Conservation (phyloP, 768 basidiomycete species). For the Amanita rimosa region DNA sequence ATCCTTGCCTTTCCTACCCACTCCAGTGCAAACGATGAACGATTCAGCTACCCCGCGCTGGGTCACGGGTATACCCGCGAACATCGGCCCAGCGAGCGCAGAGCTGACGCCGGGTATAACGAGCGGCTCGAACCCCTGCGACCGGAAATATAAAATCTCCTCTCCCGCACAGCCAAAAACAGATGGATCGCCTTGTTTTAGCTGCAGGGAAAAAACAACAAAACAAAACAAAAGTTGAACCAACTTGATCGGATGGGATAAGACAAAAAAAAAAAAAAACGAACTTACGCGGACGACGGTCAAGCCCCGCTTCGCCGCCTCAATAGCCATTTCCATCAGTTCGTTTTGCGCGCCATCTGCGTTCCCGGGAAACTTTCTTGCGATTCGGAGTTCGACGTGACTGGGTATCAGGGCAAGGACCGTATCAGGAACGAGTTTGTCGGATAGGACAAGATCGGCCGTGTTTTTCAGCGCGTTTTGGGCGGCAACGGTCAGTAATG, state of each 20-base stretch:
- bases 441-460: slow-evolving; percentile 85
- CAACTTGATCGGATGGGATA: background rate
- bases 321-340: slow-evolving; percentile 87
- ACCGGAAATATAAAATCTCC: slow-evolving; percentile 87
- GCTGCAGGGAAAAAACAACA: slow-evolving; percentile 35
- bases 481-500: slow-evolving; percentile 81
- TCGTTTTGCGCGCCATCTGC: slow-evolving; percentile 91
- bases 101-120: slow-evolving; percentile 88
- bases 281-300: slow-evolving; percentile 76
- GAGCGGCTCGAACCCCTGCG: slow-evolving; percentile 71
- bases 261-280: too few species aligned
- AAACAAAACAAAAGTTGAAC: too few species aligned
- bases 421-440: slow-evolving; percentile 89
- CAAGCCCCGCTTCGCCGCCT: slow-evolving; percentile 67
- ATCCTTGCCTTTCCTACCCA: slow-evolving; percentile 75
- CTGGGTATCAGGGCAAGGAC: slow-evolving; percentile 79
- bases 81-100: slow-evolving; percentile 80
- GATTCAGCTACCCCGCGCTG: slow-evolving; percentile 91
- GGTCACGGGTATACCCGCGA: slow-evolving; percentile 88
- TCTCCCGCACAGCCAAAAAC: slow-evolving; percentile 93
- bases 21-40: slow-evolving; percentile 87
- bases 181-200: slow-evolving; percentile 97
- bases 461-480: slow-evolving; percentile 67
- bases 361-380: slow-evolving; percentile 96
- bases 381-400: slow-evolving; percentile 68